A percentile compares a stretch with the other conserved stretches of the same genome.
Evolutionary conservation across 2,329 filamentous ascomycete species (phyloP).

Genomic region (Aspergillus sp.): DNA sequence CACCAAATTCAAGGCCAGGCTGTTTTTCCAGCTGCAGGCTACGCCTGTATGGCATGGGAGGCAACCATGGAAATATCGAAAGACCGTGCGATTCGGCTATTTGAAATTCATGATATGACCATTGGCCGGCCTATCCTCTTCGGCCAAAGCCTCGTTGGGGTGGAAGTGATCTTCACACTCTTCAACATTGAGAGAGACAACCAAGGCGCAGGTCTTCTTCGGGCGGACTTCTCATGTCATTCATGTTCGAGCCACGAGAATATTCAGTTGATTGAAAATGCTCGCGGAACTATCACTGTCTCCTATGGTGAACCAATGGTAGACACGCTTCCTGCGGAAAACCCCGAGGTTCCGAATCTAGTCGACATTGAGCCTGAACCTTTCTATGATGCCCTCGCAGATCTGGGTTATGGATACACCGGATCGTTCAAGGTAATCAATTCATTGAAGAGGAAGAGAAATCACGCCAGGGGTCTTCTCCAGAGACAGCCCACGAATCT

Average conservation of each 20-base stretch:
- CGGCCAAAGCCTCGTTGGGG: not conserved
- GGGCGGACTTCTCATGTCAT: not conserved
- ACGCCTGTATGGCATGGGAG: not conserved
- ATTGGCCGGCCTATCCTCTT: not conserved
- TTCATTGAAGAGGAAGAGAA: not conserved
- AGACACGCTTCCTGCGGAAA: not conserved
- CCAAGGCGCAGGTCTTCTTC: not conserved
- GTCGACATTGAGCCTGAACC: not conserved
- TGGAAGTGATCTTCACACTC: not conserved
- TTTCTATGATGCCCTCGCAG: not conserved
- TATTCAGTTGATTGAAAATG: not conserved
- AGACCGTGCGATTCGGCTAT: not conserved
- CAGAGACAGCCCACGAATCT: not conserved
- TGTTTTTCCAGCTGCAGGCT: constrained; percentile 1
- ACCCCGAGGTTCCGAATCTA: not conserved
- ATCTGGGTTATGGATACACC: not conserved
- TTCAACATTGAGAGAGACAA: not conserved
- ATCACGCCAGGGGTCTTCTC: not conserved
- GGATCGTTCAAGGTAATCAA: not conserved
- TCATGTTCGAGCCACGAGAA: not conserved
- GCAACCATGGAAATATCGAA: not conserved
- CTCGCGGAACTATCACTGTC: not conserved
- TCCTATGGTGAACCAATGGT: not conserved
- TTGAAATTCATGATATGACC: not conserved
- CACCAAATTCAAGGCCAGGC: not conserved